Evolutionary conservation across 1,139 yeast species (phyloP).

Genomic region (Nakaseomyces kungkrabaensis): DNA sequence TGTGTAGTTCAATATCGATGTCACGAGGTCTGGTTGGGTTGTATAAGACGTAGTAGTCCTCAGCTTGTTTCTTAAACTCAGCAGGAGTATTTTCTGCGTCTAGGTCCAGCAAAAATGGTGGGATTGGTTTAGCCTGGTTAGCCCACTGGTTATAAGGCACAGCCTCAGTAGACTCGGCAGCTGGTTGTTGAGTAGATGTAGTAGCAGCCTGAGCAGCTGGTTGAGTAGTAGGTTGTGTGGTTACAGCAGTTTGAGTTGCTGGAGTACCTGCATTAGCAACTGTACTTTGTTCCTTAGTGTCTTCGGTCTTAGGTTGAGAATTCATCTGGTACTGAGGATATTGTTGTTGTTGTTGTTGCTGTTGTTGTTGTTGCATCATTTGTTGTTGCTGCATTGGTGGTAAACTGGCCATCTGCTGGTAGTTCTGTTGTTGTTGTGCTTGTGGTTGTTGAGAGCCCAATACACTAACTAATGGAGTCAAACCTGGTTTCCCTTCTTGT

Average conservation of each 20-base stretch:
- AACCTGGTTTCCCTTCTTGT: neutral
- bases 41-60: slow-evolving; percentile 82
- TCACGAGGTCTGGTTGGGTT: slow-evolving; percentile 74
- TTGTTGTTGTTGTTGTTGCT: neutral
- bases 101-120: slow-evolving; percentile 72
- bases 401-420: neutral
- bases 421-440: neutral
- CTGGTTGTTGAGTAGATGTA: slow-evolving; percentile 23
- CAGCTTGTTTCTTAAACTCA: slow-evolving; percentile 71
- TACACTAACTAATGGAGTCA: neutral
- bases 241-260: slow-evolving; percentile 3
- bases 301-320: neutral
- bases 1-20: slow-evolving; percentile 80
- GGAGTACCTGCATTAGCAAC: neutral
- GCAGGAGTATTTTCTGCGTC: slow-evolving; percentile 74
- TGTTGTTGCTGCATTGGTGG: slow-evolving; percentile 1
- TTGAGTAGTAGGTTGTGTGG: slow-evolving; percentile 1
- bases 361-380: neutral
- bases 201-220: slow-evolving; percentile 22
- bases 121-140: slow-evolving; percentile 63
- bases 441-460: neutral
- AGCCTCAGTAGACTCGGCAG: slow-evolving; percentile 8
- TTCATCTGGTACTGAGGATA: slow-evolving; percentile 1
- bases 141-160: slow-evolving; percentile 37
- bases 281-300: slow-evolving; percentile 4